Evolutionary conservation across 208 protist genomes (phyloP), one percentile per base, ranked within the genome.

Genomic region (Acanthamoeba sp.): DNA sequence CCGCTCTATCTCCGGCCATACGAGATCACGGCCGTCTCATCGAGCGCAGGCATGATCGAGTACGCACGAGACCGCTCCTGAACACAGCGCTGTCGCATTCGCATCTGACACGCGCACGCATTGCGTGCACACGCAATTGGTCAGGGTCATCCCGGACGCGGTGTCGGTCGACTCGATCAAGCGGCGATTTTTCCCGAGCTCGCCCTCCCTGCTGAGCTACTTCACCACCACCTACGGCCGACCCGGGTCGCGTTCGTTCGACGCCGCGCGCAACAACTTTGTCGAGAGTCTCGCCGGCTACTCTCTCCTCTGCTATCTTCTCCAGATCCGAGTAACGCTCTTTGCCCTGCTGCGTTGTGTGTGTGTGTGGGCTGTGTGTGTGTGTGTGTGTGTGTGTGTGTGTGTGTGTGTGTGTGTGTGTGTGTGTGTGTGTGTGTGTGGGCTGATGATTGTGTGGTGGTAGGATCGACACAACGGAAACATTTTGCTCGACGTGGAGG

Each of bases 391-490:
- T 12, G 45, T 50, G 45, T 12, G 45, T 50, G 45, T 12, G 45
- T n/a, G 45, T 50, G 45, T 12, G 45, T 50, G 45, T 12, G 45
- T 50, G 45, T 12, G 45, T 50, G 45, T 12, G 45, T 50, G 45
- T 12, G 45, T 50, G 45, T 12, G 45, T 50, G 45, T 12, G 45
- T 50, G 45, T 12, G 45, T 50, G 45, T 22, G 55, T 29, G 55
- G 22, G 55, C 55, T 62, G 18, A 22, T 27, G 22, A 62, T 0
- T n/a, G 55, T 50, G 36, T 38, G 32, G 34, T 36, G 10, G 36
- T 7, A 69, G 40, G 59, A 52, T 38, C 62, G 96, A 66, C 96
- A 97, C 55, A 32, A 96, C 48, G 94, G 95, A 12, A 97, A 97
- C 76, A 91, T 97, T 36, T 87, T 97, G 95, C 16, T 97, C 16